A percentile compares a stretch with the other conserved stretches of the same genome.
phyloP scores from a whole-genome alignment of 2,329 filamentous ascomycete species.

The Monosporascus cannonballus region DNA sequence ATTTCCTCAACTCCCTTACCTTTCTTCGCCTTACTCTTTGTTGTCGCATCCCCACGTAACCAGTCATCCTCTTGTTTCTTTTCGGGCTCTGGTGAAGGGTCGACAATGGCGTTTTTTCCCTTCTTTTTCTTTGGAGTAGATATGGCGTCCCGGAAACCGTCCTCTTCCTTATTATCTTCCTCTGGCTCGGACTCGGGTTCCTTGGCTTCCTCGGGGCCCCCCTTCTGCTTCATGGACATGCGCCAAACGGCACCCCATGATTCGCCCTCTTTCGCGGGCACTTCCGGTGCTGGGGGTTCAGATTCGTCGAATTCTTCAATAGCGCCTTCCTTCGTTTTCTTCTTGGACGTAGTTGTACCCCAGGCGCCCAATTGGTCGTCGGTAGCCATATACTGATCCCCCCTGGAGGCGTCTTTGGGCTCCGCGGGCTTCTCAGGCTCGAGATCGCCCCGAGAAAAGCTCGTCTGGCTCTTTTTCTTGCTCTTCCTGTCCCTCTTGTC shows the following conservation, averaged over 20 bases:
- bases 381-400: slow-evolving; percentile 17
- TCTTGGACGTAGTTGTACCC: slow-evolving; percentile 36
- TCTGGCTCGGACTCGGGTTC: slow-evolving; percentile 9
- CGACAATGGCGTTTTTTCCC: slow-evolving; percentile 4
- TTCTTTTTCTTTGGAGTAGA: slow-evolving; percentile 14
- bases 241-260: slow-evolving; percentile 14
- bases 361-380: slow-evolving; percentile 27
- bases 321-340: slow-evolving; percentile 27
- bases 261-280: slow-evolving; percentile 6
- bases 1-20: slow-evolving; percentile 16
- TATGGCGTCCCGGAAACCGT: not conserved
- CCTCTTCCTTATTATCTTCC: slow-evolving; percentile 10
- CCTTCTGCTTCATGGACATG: slow-evolving; percentile 22
- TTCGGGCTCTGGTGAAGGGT: slow-evolving; percentile 1
- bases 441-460: slow-evolving; percentile 27
- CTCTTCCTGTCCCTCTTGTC: slow-evolving; percentile 17
- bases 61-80: slow-evolving; percentile 10
- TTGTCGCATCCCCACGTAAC: slow-evolving; percentile 20
- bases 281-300: slow-evolving; percentile 6
- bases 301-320: slow-evolving; percentile 12
- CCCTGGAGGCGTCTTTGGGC: slow-evolving; percentile 21
- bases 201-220: slow-evolving; percentile 13
- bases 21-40: slow-evolving; percentile 26
- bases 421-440: slow-evolving; percentile 23
- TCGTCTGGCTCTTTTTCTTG: slow-evolving; percentile 37